Evolutionary conservation across 2,329 filamentous ascomycete genomes (phyloP).

Genomic region (Ceratocystis albifundus): DNA sequence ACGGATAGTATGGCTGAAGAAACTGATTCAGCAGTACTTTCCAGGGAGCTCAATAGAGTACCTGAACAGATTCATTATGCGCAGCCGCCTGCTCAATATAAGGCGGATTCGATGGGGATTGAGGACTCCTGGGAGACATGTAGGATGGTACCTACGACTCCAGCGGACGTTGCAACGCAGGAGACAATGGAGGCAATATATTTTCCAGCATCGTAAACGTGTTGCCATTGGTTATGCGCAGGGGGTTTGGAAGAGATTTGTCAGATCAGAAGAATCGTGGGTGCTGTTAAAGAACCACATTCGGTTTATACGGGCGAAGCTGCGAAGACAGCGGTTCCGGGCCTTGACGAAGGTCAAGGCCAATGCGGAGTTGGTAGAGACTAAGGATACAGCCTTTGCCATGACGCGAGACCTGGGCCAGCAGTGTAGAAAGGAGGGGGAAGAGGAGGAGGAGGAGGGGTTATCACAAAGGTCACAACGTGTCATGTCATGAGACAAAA

Average conservation of each 20-base stretch:
- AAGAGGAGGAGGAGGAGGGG: too few relatives aligned
- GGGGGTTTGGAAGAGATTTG: constrained; percentile 14
- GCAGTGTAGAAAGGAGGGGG: too few relatives aligned
- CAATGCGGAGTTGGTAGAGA: not conserved
- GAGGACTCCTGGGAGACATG: not conserved
- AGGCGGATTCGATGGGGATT: not conserved
- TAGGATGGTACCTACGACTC: not conserved
- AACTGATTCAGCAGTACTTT: constrained; percentile 25
- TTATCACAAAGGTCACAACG: not conserved
- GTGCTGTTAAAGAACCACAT: constrained; percentile 20
- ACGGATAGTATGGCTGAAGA: constrained; percentile 29
- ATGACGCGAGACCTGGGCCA: not conserved
- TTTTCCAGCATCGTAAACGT: constrained; percentile 7
- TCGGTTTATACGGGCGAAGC: not conserved
- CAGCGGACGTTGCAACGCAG: not conserved
- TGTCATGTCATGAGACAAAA: constrained; percentile 2
- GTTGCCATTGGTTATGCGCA: constrained; percentile 17
- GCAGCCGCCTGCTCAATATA: not conserved
- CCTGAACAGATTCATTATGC: not conserved
- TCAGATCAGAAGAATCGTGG: constrained; percentile 13
- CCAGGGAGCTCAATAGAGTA: constrained; percentile 1
- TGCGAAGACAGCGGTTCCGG: constrained; percentile 14
- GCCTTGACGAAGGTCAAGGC: not conserved
- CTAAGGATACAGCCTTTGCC: not conserved
- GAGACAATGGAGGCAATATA: constrained; percentile 3